Evolutionary conservation across 768 basidiomycete genomes (phyloP).

Genomic region (Cytidiella melzeri): DNA sequence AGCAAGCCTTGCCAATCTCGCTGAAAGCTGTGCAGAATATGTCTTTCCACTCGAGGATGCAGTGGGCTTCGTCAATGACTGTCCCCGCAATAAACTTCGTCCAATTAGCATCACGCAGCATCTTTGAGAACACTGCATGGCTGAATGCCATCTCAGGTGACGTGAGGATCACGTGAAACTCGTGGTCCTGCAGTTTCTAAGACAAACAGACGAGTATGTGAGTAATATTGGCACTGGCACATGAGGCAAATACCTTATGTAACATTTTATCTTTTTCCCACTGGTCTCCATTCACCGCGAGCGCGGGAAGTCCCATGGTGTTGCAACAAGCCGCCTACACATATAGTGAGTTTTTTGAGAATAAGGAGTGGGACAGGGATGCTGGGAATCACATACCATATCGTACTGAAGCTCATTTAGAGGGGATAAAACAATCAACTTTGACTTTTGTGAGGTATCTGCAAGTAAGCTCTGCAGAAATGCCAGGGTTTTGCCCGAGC

Average conservation of each 20-base stretch:
- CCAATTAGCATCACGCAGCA: slow-evolving; percentile 15
- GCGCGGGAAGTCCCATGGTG: slow-evolving; percentile 24
- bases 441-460: neutral
- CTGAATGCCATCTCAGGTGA: slow-evolving; percentile 16
- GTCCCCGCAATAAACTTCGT: neutral
- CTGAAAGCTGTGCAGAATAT: slow-evolving; percentile 8
- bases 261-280: slow-evolving; percentile 24
- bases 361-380: neutral
- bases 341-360: neutral
- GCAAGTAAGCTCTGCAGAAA: slow-evolving; percentile 18
- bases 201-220: neutral
- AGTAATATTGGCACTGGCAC: neutral
- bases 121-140: slow-evolving; percentile 24
- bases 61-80: slow-evolving; percentile 16
- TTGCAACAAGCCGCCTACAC: slow-evolving; percentile 22
- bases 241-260: slow-evolving; percentile 21
- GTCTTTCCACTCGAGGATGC: slow-evolving; percentile 9
- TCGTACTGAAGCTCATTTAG: slow-evolving; percentile 19
- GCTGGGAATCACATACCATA: slow-evolving; percentile 20
- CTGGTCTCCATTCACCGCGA: slow-evolving; percentile 33
- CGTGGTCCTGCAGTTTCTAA: slow-evolving; percentile 21
- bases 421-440: slow-evolving; percentile 16
- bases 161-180: slow-evolving; percentile 26
- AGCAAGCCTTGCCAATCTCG: slow-evolving; percentile 2
- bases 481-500: slow-evolving; percentile 20